Conservation (phyloP, 1,139 yeast species). For the Kurtzmaniella quercitrusa region DNA sequence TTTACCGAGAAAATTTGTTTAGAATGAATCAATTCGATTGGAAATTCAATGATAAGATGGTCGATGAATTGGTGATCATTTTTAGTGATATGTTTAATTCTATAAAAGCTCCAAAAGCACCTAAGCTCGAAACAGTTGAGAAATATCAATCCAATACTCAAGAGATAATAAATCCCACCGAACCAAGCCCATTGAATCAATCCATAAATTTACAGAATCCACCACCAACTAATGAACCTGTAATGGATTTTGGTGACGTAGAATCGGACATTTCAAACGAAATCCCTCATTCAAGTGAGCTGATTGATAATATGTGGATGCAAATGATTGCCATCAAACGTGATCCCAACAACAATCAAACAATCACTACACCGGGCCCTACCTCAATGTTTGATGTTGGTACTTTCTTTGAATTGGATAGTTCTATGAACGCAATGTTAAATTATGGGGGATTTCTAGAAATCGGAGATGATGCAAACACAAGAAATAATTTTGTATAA, state of each 20-base stretch:
- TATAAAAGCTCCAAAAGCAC: not conserved
- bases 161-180: not conserved
- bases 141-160: not conserved
- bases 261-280: conserved; percentile 1
- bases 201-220: not conserved
- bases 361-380: conserved; percentile 1
- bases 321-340: conserved; percentile 24
- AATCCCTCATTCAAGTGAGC: conserved; percentile 12
- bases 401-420: not conserved
- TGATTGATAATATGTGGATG: conserved; percentile 26
- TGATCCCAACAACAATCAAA: conserved; percentile 7
- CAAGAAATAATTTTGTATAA: not conserved
- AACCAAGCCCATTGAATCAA: not conserved
- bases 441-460: not conserved
- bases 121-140: not conserved
- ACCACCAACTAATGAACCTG: not conserved
- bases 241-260: conserved; percentile 3
- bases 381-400: not conserved
- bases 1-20: conserved; percentile 14
- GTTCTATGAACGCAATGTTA: not conserved
- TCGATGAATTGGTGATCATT: conserved; percentile 19
- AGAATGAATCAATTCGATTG: conserved; percentile 9
- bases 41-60: conserved; percentile 13
- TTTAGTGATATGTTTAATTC: conserved; percentile 8
- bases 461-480: not conserved